A percentile compares a stretch with the other conserved stretches of the same genome.
Conservation (phyloP, 495 filamentous ascomycete genomes). For the Trichoderma virens region DNA sequence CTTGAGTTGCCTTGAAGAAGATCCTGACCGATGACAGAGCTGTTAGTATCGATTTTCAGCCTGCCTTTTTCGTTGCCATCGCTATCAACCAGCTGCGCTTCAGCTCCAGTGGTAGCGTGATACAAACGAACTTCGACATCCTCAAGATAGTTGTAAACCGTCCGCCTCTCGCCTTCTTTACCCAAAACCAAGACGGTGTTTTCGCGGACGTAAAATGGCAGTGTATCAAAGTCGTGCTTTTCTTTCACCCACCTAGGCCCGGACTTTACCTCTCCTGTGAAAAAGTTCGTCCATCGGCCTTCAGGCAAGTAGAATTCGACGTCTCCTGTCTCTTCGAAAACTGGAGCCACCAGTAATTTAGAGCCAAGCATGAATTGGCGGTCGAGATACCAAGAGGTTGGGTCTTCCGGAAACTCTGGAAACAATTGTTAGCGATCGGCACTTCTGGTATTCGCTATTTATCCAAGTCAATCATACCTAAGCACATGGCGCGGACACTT, state of each 20-base stretch:
- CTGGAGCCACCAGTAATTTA: constrained; percentile 50
- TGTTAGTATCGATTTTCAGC: neutral
- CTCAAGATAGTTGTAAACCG: constrained; percentile 42
- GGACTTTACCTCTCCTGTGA: constrained; percentile 33
- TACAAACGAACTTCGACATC: constrained; percentile 37
- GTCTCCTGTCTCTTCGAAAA: constrained; percentile 50
- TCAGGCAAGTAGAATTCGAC: constrained; percentile 57
- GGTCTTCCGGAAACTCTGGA: constrained; percentile 53
- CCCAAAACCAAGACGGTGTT: constrained; percentile 41
- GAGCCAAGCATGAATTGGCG: constrained; percentile 60
- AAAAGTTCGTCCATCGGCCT: constrained; percentile 50
- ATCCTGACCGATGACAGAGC: neutral
- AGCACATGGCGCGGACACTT: constrained; percentile 50
- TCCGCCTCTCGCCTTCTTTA: constrained; percentile 33
- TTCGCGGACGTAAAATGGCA: constrained; percentile 43
- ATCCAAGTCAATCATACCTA: constrained; percentile 16
- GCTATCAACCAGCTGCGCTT: constrained; percentile 28
- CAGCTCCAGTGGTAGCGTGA: constrained; percentile 25
- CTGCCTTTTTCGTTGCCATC: constrained; percentile 20
- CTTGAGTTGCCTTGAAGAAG: neutral
- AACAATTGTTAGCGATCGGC: too few species aligned
- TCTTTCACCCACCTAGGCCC: constrained; percentile 44
- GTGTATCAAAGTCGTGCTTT: constrained; percentile 35
- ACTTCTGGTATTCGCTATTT: too few species aligned
- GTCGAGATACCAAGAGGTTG: constrained; percentile 55